Base-by-base conservation (phyloP, 176 grass and related monocot genomes). In the Avena atlantica region DNA sequence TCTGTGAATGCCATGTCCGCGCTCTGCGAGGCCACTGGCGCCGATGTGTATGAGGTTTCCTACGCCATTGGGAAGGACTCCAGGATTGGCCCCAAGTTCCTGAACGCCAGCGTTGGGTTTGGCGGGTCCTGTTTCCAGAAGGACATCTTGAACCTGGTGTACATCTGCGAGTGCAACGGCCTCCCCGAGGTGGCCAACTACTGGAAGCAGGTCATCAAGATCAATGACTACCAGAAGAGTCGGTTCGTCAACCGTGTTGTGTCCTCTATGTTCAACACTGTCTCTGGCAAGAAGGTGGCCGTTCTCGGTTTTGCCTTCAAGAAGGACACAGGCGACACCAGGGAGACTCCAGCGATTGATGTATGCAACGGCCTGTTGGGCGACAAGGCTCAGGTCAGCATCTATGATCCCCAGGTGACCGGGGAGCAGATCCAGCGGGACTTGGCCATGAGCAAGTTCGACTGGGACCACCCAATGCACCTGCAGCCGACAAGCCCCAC, bases 191-290 rank as follows among this genome's bases (percentile, higher is more conserved):
- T 93, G 52, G 94, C 94, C 16, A 93, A 91, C 87, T 96, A 96
- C 78, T 96, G 94, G 94, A 96, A 96, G 89, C 91, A 96, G 85
- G 94, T 96, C 21, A 96, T 96, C 86, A 96, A 96, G 94, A 96
- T 96, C 87, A 96, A 96, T 14, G 91, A 96, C 86, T 96, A 96
- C 81, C 94, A 96, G 86, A 96, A 96, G 87, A 93, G 91, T 81
- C 78, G 94, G 73, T 93, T 96, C 14, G 94, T 96, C 0, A 81
- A 81, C 79, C 79, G 79, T 8, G 79, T 81, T 0, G 79, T 81
- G 45, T 53, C 79, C 25, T 81, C 79, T 25, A 81, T 81, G 79
- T 81, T 81, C 79, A 81, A 81, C 62, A 81, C 79, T 1, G 79
- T 81, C 16, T 81, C 79, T 0, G 62, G 79, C 62, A 81, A 81